These are phyloP conservation scores for Eucalyptus erythrocorys DNA, from an alignment of 345 rosid genomes.

Conservation along the genomic window DNA sequence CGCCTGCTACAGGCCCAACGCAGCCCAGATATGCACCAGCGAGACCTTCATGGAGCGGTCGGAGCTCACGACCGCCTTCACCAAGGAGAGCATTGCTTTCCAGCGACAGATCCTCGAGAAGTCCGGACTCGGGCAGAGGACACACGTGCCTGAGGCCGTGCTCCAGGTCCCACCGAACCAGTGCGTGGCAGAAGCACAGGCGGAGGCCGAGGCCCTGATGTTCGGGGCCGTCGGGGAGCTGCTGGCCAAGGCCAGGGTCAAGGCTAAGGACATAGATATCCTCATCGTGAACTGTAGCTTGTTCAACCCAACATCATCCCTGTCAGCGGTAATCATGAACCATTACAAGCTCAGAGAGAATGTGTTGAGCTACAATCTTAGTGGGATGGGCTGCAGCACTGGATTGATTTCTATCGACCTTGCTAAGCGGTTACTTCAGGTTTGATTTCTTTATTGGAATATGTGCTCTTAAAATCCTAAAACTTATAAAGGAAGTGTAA, in stretches of 20 bases:
- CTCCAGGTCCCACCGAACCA: slow-evolving; percentile 19
- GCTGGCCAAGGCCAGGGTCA: slow-evolving; percentile 17
- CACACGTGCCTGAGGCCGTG: slow-evolving; percentile 14
- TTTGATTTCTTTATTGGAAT: not conserved
- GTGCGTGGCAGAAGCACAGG: slow-evolving; percentile 19
- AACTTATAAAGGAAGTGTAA: no score
- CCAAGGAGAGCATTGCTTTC: slow-evolving; percentile 6
- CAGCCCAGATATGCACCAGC: not conserved
- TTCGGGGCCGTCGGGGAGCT: slow-evolving; percentile 35
- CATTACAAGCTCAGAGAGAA: slow-evolving; percentile 34
- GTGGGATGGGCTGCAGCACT: slow-evolving; percentile 52
- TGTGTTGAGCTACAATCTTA: slow-evolving; percentile 34
- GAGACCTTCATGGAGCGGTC: not conserved
- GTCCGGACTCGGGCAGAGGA: slow-evolving; percentile 17
- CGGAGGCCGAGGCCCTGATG: slow-evolving; percentile 25
- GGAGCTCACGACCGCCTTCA: not conserved
- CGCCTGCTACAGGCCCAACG: slow-evolving; percentile 13
- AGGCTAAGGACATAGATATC: slow-evolving; percentile 29
- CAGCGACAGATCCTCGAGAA: slow-evolving; percentile 18
- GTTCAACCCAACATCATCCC: slow-evolving; percentile 36
- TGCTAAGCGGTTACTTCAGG: slow-evolving; percentile 43
- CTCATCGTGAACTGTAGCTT: slow-evolving; percentile 41
- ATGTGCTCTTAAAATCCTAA: no score
- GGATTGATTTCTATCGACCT: slow-evolving; percentile 42
- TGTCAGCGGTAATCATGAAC: slow-evolving; percentile 27